Evolutionary conservation across 108 stramenopile species (phyloP), one percentile per base, ranked within the genome.

Genomic region (Seminavis robusta): DNA sequence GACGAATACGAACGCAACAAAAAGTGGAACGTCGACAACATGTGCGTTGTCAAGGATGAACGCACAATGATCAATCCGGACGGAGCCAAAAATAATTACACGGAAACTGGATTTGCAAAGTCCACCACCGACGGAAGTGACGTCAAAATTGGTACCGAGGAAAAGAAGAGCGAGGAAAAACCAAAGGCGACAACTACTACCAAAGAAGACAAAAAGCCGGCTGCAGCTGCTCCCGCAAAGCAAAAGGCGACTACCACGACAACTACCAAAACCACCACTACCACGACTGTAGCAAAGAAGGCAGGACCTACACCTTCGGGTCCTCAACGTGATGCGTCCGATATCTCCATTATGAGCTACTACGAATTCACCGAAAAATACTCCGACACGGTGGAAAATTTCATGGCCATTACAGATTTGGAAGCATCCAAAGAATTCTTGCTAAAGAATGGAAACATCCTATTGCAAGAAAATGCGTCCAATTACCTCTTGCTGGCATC

Each of bases 21-120:
- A 71, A 96, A 93, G 70, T 95, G 94, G 95, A 98, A 97, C 62
- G 91, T 96, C 15, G 97, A 98, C 55, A 98, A 98, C 67, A 93
- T 98, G 74, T 93, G 90, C 71, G 69, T 87, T 61, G 90, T 96
- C 25, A 84, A 77, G 50, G 93, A 96, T 56, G 96, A 98, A 62
- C 60, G 91, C 47, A 96, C 97, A 23, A 82, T 95, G 66, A 79
- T 98, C 15, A 96, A 93, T 69, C 52, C 73, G 31, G 69, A 73
- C 43, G 92, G 79, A 36, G 83, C 44, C 20, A 82, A 88, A 49
- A 55, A 47, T 25, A 84, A 79, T 36, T 88, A 85, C 57, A 74
- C 83, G 1, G 71, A 75, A 36, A 59, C 67, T 15, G 95, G 93
- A 46, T 90, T 71, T 67, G 85, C 80, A 13, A 49, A 71, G 45